Evolutionary conservation across 106 monocot species (phyloP), one percentile per base, ranked within the genome.

Genomic region (Acorus gramineus): DNA sequence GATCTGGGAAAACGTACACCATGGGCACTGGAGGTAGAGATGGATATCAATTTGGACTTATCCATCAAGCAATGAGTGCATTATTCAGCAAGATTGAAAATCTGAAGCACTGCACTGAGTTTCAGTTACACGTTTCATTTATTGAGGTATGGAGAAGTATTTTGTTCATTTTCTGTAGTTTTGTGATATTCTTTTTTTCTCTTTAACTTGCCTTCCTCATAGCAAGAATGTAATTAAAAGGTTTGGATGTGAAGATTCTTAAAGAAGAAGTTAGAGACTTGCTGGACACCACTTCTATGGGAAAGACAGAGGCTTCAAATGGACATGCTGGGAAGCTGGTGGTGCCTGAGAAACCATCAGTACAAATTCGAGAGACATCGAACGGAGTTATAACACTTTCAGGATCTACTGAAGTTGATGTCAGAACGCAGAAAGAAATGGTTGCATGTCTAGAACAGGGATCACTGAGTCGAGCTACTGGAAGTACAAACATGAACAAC

Each of bases 401-500:
- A 60, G 96, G 96, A 44, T 85, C 91, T 54, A 98, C 96, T 50
- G 96, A 98, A 77, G 69, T 88, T 72, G 79, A 87, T 73, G 91
- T 98, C 61, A 72, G 62, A 44, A 79, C 85, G 46, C 78, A 88
- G 62, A 91, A 83, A 48, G 96, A 98, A 79, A 98, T 98, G 96
- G 73, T 73, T 48, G 76, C 79, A 52, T 98, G 85, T 62, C 81
- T 98, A 12, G 91, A 92, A n/a, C 90, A 91, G 59, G 96, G 96
- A 50, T 87, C 91, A 44, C 52, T 79, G 28, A 85, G 64, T 69
- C 87, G 96, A 49, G 96, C 96, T 64, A 98, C 96, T 67, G 96
- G 96, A 83, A 98, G 96, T 74, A 98, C 96, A 42, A 98, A 98
- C 59, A 98, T 98, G 96, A 98, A 98, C 76, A 91, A 84, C 67